Conservation (phyloP, 1,139 yeast species). For the Debaryomyces sp. region DNA sequence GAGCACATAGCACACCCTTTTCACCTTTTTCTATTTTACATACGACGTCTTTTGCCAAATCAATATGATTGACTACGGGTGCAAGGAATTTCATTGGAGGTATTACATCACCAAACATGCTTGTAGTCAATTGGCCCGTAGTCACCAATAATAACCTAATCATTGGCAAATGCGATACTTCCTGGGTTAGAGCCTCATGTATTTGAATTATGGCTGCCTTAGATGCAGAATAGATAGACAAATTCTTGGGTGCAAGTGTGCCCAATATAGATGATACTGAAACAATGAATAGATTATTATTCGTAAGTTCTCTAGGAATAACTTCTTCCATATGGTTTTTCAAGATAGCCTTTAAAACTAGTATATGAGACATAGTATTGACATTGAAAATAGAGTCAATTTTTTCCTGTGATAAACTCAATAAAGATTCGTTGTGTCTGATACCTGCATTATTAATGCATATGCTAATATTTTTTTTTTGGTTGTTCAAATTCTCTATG, state of each 20-base stretch:
- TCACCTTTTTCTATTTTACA: constrained; percentile 46
- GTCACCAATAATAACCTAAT: constrained; percentile 53
- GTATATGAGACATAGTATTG: constrained; percentile 60
- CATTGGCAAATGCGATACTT: constrained; percentile 30
- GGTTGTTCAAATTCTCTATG: constrained; percentile 28
- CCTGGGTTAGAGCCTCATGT: constrained; percentile 62
- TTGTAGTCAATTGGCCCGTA: constrained; percentile 69
- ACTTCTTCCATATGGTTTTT: constrained; percentile 23
- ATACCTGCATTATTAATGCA: constrained; percentile 79
- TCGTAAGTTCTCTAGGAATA: constrained; percentile 13
- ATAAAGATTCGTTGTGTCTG: constrained; percentile 50
- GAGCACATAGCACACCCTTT: constrained; percentile 56
- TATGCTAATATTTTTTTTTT: constrained; percentile 46
- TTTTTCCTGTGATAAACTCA: constrained; percentile 33
- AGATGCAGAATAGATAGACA: constrained; percentile 66
- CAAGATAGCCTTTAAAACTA: constrained; percentile 49
- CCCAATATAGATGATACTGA: constrained; percentile 74
- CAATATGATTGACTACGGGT: constrained; percentile 52
- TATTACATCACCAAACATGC: constrained; percentile 62
- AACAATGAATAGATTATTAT: constrained; percentile 51
- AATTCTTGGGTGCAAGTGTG: constrained; percentile 65
- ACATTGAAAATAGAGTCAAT: constrained; percentile 48
- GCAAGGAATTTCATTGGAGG: constrained; percentile 66
- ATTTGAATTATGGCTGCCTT: constrained; percentile 64
- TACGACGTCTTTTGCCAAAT: constrained; percentile 48